Evolutionary conservation across 805 yeast genomes (phyloP), one percentile per base, ranked within the genome.

Genomic region (Jamesozyma lodderae): DNA sequence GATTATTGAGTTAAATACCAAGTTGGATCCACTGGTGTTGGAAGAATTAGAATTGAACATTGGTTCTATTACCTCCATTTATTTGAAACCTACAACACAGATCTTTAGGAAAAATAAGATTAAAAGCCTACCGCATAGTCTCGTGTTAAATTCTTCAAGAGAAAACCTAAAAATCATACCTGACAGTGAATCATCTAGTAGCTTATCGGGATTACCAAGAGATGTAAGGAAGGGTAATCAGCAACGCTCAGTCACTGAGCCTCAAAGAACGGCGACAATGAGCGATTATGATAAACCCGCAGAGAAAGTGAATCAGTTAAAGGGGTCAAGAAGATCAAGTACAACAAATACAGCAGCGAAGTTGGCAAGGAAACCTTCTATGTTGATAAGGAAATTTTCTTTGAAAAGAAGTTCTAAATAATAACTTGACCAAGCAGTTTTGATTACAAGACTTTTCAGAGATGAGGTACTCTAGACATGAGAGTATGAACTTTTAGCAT

Each of bases 21-120:
- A 74, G 38, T 64, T 87, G 40, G 90, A 85, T 44, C 79, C 81
- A 0, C 59, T 62, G 2, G 70, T 81, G 11, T 58, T 88, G 25
- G 94, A 87, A 48, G 96, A 88, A 52, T 63, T 88, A 38, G 94
- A 84, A 49, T 64, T 87, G 44, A 79, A 77, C 47, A 77, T 88
- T 24, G 96, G 96, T 1, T 67, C 87, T 0, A 62, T 90, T 37
- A 88, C 94, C 0, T 79, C 94, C 0, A 75, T 88, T 11, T 90
- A 87, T 53, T 63, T 88, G 49, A 82, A 86, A 48, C 94, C 95
- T 0, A 80, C 84, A 7, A 71, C 72, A n/a, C 82, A 75, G 49
- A 86, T 87, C 2, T 87, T 87, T 66, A 66, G 94, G 30, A 57
- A 72, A 24, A 69, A 82, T 2, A 79, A 72, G 44, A 60, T 70